phyloP scores from a whole-genome alignment of 495 filamentous ascomycete genomes.

The Geopyxis carbonaria region DNA sequence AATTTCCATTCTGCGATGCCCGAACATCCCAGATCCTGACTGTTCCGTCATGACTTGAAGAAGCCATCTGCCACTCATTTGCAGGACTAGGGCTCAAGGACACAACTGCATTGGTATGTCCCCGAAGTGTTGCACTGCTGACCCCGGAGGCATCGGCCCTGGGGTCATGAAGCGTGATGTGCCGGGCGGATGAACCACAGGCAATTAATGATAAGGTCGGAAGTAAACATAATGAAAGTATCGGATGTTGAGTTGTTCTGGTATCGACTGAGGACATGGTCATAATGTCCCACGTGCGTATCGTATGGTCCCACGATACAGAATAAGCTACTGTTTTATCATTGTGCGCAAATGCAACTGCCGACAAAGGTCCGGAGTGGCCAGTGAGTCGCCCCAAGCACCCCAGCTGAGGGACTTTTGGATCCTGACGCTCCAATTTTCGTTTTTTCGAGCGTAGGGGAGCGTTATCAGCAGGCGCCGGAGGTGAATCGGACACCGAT shows the following conservation, averaged over 20 bases:
- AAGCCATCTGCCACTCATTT: slow-evolving; percentile 63
- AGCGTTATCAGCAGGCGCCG: slow-evolving; percentile 47
- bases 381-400: slow-evolving; percentile 53
- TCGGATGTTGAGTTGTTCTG: slow-evolving; percentile 60
- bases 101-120: slow-evolving; percentile 72
- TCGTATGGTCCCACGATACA: slow-evolving; percentile 68
- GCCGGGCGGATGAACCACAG: slow-evolving; percentile 66
- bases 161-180: slow-evolving; percentile 81
- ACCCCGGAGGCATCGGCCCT: slow-evolving; percentile 54
- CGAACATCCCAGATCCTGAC: slow-evolving; percentile 86
- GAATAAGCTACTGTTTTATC: slow-evolving; percentile 85
- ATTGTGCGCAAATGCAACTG: slow-evolving; percentile 61
- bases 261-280: slow-evolving; percentile 58
- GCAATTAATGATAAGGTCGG: slow-evolving; percentile 52
- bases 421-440: slow-evolving; percentile 34
- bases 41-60: slow-evolving; percentile 74
- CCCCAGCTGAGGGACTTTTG: slow-evolving; percentile 47
- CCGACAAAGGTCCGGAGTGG: slow-evolving; percentile 55
- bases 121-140: slow-evolving; percentile 69
- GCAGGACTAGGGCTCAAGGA: slow-evolving; percentile 50
- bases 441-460: slow-evolving; percentile 57
- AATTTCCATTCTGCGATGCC: slow-evolving; percentile 53
- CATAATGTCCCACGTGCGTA: slow-evolving; percentile 80
- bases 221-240: slow-evolving; percentile 57
- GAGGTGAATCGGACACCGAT: slow-evolving; percentile 51